Evolutionary conservation across 805 yeast species (phyloP).

Genomic region (Yarrowia osloensis): DNA sequence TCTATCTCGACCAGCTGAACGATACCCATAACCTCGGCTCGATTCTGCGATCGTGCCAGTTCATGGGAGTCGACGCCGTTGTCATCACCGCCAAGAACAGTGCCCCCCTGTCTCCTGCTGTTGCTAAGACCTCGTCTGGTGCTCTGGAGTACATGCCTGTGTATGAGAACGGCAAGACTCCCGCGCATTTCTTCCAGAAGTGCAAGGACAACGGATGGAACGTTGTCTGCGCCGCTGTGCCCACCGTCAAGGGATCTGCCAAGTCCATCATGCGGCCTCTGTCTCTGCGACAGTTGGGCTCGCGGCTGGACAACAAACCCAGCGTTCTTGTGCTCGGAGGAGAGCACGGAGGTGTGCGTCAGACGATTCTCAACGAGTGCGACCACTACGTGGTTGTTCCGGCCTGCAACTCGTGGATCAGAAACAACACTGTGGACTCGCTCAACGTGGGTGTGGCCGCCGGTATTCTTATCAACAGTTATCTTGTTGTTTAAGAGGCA

Average conservation of each 20-base stretch:
- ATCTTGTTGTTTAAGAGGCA: constrained; percentile 24
- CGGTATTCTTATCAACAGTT: constrained; percentile 56
- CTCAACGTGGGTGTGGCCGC: constrained; percentile 90
- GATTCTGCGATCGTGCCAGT: constrained; percentile 74
- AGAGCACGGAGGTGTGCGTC: constrained; percentile 82
- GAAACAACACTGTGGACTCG: constrained; percentile 58
- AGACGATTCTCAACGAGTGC: constrained; percentile 52
- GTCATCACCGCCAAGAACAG: constrained; percentile 68
- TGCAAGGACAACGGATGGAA: constrained; percentile 67
- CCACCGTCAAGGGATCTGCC: constrained; percentile 34
- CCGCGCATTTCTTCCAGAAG: constrained; percentile 61
- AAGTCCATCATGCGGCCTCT: constrained; percentile 43
- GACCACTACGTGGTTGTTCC: constrained; percentile 39
- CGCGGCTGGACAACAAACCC: constrained; percentile 54
- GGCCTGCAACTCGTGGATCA: constrained; percentile 13
- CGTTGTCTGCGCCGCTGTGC: constrained; percentile 62
- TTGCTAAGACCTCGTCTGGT: constrained; percentile 81
- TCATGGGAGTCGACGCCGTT: constrained; percentile 78
- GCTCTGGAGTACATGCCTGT: constrained; percentile 74
- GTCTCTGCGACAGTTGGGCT: constrained; percentile 48
- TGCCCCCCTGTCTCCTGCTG: constrained; percentile 75
- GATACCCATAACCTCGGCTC: constrained; percentile 92
- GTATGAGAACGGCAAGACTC: constrained; percentile 53
- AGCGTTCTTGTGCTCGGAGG: constrained; percentile 76
- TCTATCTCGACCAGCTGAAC: constrained; percentile 74